Conservation (phyloP, 352 stramenopile genomes). For the Globisporangium echinulatum region DNA sequence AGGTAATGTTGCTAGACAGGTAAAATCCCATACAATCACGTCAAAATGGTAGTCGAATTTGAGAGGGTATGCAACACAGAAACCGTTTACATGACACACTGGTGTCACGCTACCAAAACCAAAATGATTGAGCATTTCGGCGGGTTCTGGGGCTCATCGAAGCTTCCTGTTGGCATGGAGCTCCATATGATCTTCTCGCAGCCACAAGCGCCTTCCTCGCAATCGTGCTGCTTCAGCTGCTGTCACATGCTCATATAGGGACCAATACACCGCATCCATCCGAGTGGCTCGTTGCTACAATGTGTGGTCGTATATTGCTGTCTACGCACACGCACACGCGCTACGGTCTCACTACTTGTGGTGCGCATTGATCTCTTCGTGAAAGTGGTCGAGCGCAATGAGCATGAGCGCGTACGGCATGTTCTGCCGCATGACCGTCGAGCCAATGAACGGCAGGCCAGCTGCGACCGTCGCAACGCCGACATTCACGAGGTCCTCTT, state of each 20-base stretch:
- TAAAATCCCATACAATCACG: not conserved
- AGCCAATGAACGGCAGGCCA: constrained; percentile 51
- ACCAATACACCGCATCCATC: too few relatives aligned
- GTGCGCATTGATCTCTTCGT: constrained; percentile 66
- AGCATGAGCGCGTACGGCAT: constrained; percentile 73
- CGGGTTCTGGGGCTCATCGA: too few relatives aligned
- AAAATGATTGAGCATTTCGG: not conserved
- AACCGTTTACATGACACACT: not conserved
- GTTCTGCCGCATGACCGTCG: constrained; percentile 64
- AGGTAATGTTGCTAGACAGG: not conserved
- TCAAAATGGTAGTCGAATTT: not conserved
- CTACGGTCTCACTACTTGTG: constrained; percentile 20
- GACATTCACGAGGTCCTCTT: constrained; percentile 55
- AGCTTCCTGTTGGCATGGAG: too few relatives aligned
- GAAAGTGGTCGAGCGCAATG: constrained; percentile 72
- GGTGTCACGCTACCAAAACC: not conserved
- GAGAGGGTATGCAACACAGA: not conserved
- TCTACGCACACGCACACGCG: not conserved
- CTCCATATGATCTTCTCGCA: too few relatives aligned
- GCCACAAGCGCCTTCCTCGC: too few relatives aligned
- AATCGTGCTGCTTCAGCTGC: too few relatives aligned
- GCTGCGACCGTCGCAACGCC: constrained; percentile 45
- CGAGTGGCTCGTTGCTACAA: too few relatives aligned
- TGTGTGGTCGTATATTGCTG: too few relatives aligned
- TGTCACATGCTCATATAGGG: too few relatives aligned